Evolutionary conservation across 2,329 filamentous ascomycete species (phyloP).

Genomic region (Chaetomium sp.): DNA sequence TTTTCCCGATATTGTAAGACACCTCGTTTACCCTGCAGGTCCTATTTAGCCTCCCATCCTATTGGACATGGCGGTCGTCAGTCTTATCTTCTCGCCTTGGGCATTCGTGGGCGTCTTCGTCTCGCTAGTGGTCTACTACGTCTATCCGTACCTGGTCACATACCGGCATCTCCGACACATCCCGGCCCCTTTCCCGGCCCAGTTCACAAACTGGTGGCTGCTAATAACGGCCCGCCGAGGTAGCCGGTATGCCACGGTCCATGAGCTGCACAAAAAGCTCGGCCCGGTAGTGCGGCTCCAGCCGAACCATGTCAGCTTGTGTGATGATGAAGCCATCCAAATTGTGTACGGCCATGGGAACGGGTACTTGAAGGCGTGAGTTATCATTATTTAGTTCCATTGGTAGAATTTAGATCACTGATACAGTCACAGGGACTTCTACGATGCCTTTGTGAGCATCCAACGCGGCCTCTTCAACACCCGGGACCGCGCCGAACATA

Average conservation of each 20-base stretch:
- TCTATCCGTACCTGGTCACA: slow-evolving; percentile 56
- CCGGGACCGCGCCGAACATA: slow-evolving; percentile 71
- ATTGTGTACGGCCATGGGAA: slow-evolving; percentile 75
- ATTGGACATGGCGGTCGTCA: slow-evolving; percentile 19
- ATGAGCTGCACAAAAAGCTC: slow-evolving; percentile 65
- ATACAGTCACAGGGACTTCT: slow-evolving; percentile 59
- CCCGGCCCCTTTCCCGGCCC: slow-evolving; percentile 55
- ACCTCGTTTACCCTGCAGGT: too few species aligned
- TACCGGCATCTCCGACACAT: slow-evolving; percentile 44
- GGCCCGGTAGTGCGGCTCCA: slow-evolving; percentile 78
- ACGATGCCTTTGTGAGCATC: slow-evolving; percentile 87
- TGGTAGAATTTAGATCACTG: neutral
- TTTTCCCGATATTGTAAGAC: too few species aligned
- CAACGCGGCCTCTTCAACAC: slow-evolving; percentile 85
- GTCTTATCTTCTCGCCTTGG: slow-evolving; percentile 38
- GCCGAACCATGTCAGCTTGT: slow-evolving; percentile 77
- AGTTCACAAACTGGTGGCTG: slow-evolving; percentile 77
- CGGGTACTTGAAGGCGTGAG: slow-evolving; percentile 63
- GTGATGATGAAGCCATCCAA: slow-evolving; percentile 70
- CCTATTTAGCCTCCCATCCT: too few species aligned
- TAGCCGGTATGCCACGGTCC: slow-evolving; percentile 56
- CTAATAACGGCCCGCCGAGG: slow-evolving; percentile 60
- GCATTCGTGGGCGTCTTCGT: slow-evolving; percentile 40
- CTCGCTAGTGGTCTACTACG: slow-evolving; percentile 46
- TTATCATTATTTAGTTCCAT: slow-evolving; percentile 20